These are phyloP conservation scores for Saturnispora besseyi DNA, from an alignment of 805 yeast species.

Conservation along the genomic window DNA sequence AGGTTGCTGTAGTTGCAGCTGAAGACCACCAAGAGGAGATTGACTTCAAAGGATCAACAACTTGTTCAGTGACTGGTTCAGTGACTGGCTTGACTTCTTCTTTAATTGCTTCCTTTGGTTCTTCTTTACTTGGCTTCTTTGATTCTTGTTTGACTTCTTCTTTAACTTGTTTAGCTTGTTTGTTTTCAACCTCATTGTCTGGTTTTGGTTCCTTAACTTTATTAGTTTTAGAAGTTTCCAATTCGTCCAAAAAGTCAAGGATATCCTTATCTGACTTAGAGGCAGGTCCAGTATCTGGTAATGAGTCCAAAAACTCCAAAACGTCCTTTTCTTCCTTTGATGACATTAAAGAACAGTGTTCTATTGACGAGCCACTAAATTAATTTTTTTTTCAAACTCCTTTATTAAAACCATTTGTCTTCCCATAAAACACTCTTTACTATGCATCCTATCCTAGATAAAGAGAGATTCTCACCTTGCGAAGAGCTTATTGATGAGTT, in stretches of 20 bases:
- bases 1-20: constrained; percentile 51
- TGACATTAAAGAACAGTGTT: neutral
- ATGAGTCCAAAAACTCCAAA: constrained; percentile 67
- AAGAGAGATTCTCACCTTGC: constrained; percentile 42
- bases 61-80: neutral
- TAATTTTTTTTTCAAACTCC: neutral
- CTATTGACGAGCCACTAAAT: neutral
- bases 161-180: neutral
- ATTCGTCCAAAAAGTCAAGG: constrained; percentile 54
- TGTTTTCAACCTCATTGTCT: neutral
- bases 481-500: constrained; percentile 75
- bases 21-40: constrained; percentile 72
- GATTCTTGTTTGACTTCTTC: neutral
- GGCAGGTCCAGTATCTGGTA: constrained; percentile 36
- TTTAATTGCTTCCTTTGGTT: neutral
- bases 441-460: constrained; percentile 25
- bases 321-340: constrained; percentile 53
- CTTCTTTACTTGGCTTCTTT: neutral
- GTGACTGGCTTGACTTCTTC: constrained; percentile 16
- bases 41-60: constrained; percentile 52
- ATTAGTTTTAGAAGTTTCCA: constrained; percentile 27
- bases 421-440: neutral
- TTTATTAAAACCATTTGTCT: neutral
- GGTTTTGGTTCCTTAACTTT: neutral
- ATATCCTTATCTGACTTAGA: constrained; percentile 43